Conservation (phyloP, 1,139 yeast species). For the Protomyces inouyei region DNA sequence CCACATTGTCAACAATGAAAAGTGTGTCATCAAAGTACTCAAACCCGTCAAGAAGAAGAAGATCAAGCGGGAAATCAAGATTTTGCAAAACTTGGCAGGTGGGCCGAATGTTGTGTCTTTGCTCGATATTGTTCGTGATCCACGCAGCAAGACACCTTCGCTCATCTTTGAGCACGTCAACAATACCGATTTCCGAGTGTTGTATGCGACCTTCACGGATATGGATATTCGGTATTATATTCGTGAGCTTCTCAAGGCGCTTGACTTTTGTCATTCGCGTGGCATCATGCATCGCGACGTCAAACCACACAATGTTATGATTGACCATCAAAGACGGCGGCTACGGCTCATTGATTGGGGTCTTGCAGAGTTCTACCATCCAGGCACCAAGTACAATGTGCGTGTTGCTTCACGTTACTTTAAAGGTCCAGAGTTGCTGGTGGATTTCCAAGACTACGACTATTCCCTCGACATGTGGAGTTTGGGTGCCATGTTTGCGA, state of each 20-base stretch:
- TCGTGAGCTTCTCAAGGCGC: conserved; percentile 78
- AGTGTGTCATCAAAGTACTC: conserved; percentile 79
- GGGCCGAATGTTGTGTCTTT: conserved; percentile 81
- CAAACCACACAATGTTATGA: conserved; percentile 97
- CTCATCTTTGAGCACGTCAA: conserved; percentile 85
- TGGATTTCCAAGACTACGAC: conserved; percentile 77
- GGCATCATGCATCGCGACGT: conserved; percentile 99
- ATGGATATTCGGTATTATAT: conserved; percentile 82
- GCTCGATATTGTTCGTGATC: conserved; percentile 84
- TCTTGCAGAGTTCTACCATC: conserved; percentile 93
- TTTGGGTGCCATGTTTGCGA: conserved; percentile 95
- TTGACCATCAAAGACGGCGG: conserved; percentile 69
- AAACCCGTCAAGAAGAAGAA: conserved; percentile 97
- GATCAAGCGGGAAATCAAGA: conserved; percentile 90
- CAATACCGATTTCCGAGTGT: conserved; percentile 81
- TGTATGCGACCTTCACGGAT: conserved; percentile 85
- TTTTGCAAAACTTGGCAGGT: conserved; percentile 77
- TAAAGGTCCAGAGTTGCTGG: conserved; percentile 94
- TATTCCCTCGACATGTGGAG: conserved; percentile 96
- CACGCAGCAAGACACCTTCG: conserved; percentile 87
- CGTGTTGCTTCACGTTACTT: conserved; percentile 97
- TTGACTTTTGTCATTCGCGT: conserved; percentile 92
- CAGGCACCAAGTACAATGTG: conserved; percentile 90
- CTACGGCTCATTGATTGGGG: conserved; percentile 97
- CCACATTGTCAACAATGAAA: conserved; percentile 43